Evolutionary conservation across 345 rosid species (phyloP), one percentile per base, ranked within the genome.

Genomic region (Eucalyptus sp.): DNA sequence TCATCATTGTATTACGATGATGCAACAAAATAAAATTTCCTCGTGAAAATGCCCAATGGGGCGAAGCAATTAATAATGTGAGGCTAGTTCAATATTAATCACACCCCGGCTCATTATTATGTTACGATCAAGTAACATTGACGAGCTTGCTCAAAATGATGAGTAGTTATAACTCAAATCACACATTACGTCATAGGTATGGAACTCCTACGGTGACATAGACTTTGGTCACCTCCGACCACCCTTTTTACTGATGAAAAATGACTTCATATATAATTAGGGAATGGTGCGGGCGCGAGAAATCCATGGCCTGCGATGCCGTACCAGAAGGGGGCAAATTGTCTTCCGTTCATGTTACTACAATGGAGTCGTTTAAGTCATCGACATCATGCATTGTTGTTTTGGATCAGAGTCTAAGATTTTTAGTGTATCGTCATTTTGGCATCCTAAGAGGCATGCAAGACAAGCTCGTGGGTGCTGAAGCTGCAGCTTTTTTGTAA

Each of bases 121-220:
- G 37, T 13, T 64, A 64, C 2, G 0, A 64, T 29, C 3, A n/a
- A 8, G 1, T 15, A 4, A 17, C 4, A 17, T n/a, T n/a, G 76
- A 14, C 0, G 2, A 7, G 20, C 3, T 64, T 7, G 6, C 41
- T 64, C 20, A 64, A n/a, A n/a, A n/a, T n/a, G 37, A n/a, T n/a
- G 10, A n/a, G 41, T 4, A 64, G 2, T n/a, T 29, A n/a, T 64
- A n/a, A 64, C 18, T n/a, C 2, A 64, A 64, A n/a, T 1, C 76
- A n/a, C 8, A n/a, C 41, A 0, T 7, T n/a, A 15, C 1, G 0
- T n/a, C 0, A 2, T 15, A 33, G 41, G 10, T 64, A n/a, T 64
- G 10, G 20, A n/a, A n/a, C 20, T 64, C 37, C 18, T n/a, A n/a
- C 13, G 8, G 20, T n/a, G 41, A 64, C 20, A n/a, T 64, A n/a